A percentile compares a stretch with the other conserved stretches of the same genome.
Conservation (phyloP, 169 alveolate species). For the Eimeria falciformis region DNA sequence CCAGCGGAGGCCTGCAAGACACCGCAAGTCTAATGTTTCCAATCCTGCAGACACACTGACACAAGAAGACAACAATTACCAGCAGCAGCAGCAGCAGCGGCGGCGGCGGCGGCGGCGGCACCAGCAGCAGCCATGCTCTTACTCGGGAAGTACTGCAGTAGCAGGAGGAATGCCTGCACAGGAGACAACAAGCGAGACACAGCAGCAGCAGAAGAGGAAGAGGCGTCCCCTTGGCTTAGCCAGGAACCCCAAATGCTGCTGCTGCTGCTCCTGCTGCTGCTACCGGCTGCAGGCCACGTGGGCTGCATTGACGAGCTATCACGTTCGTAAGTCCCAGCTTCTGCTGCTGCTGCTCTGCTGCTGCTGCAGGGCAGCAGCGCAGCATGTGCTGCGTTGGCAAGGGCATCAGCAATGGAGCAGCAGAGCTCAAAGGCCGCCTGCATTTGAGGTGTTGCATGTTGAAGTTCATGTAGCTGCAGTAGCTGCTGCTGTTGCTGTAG, state of each 20-base stretch:
- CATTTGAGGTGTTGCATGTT: slow-evolving; percentile 10
- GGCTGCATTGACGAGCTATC: not conserved
- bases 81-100: not conserved
- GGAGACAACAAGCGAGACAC: not conserved
- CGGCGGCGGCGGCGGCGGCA: not conserved
- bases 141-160: not conserved
- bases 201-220: not conserved
- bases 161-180: not conserved
- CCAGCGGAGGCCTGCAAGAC: not conserved
- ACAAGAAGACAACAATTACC: not conserved
- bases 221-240: not conserved
- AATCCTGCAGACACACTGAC: not conserved
- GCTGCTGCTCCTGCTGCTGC: slow-evolving; percentile 36
- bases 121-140: not conserved
- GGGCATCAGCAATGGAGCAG: not conserved
- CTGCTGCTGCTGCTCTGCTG: not conserved
- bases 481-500: slow-evolving; percentile 8
- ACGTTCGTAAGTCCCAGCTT: not conserved
- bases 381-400: not conserved
- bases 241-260: not conserved
- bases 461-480: not conserved
- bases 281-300: not conserved
- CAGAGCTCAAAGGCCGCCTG: not conserved
- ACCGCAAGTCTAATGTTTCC: not conserved
- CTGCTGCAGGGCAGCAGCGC: not conserved